Percentiles rank a stretch among this genome's conserved stretches.
Evolutionary conservation across 2,329 filamentous ascomycete genomes (phyloP).

Genomic region (Colletotrichum endophyticum): DNA sequence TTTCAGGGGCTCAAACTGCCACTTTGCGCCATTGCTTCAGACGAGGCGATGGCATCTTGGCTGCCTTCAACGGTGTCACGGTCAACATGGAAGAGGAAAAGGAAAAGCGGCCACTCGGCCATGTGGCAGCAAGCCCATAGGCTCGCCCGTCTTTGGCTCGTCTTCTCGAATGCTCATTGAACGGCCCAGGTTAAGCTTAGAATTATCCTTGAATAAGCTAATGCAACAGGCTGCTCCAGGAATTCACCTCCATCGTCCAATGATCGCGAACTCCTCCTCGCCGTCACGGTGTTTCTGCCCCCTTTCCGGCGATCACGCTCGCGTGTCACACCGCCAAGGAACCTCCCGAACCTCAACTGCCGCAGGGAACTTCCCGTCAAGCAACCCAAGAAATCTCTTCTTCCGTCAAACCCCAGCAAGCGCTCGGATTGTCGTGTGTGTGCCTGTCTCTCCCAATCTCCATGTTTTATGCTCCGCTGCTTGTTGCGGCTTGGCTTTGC

Average conservation of each 20-base stretch:
- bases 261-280: neutral
- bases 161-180: neutral
- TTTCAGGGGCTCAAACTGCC: neutral
- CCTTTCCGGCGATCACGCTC: neutral
- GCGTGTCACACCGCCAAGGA: conserved; percentile 9
- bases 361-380: neutral
- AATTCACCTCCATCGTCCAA: neutral
- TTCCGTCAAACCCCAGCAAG: neutral
- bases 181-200: neutral
- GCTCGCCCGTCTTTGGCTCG: neutral
- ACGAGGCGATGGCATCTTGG: neutral
- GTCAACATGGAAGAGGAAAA: neutral
- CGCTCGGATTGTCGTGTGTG: neutral
- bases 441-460: neutral
- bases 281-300: neutral
- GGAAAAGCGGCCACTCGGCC: neutral
- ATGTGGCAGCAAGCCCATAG: neutral
- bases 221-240: neutral
- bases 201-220: neutral
- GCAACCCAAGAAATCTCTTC: neutral
- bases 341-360: neutral
- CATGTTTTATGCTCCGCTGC: neutral
- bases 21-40: neutral
- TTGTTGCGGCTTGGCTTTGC: neutral
- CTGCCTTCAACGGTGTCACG: neutral